These are phyloP conservation scores for Lepidium campestre DNA, from an alignment of 441 rosid genomes.

Conservation along the genomic window DNA sequence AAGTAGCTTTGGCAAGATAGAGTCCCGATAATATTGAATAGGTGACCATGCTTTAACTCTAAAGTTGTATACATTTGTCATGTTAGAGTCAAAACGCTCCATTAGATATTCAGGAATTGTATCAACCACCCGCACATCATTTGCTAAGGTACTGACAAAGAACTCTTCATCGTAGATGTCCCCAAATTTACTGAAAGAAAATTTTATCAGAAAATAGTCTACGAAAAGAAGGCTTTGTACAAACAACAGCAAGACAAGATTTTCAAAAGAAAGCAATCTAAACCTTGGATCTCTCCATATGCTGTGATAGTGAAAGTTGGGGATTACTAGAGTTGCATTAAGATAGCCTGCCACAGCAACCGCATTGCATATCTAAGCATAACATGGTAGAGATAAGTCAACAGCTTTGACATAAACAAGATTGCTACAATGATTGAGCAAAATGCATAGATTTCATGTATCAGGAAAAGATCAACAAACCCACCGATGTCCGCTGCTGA, in stretches of 20 bases:
- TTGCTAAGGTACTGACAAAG: conserved; percentile 65
- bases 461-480: conserved; percentile 33
- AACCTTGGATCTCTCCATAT: conserved; percentile 99
- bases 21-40: conserved; percentile 75
- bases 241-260: conserved; percentile 5
- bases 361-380: conserved; percentile 92
- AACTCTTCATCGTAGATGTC: conserved; percentile 91
- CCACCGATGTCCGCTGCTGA: conserved; percentile 98
- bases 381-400: conserved; percentile 30
- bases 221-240: background rate
- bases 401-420: conserved; percentile 13
- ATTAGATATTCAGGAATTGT: conserved; percentile 80
- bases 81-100: conserved; percentile 92
- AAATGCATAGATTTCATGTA: conserved; percentile 8
- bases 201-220: conserved; percentile 6
- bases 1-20: conserved; percentile 80
- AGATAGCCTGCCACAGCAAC: conserved; percentile 99
- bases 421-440: background rate
- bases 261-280: background rate
- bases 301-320: conserved; percentile 94
- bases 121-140: conserved; percentile 80
- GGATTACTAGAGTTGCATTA: conserved; percentile 90
- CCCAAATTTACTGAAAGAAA: conserved; percentile 64
- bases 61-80: conserved; percentile 95
- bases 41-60: conserved; percentile 99